Evolutionary conservation across 805 yeast genomes (phyloP), one percentile per base, ranked within the genome.

Genomic region (Millerago galiae): DNA sequence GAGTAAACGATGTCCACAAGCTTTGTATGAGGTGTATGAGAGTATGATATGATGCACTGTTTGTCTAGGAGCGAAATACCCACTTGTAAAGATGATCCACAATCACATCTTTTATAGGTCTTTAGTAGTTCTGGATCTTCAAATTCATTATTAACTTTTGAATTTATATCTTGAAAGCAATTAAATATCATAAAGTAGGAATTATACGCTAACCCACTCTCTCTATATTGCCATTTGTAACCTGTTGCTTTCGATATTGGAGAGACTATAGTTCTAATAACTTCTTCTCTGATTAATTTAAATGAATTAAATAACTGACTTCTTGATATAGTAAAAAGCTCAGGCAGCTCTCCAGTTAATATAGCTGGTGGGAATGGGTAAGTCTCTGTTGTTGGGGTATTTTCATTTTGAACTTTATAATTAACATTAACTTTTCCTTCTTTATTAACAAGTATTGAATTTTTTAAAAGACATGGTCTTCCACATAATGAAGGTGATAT

Each of bases 221-320:
- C 47, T 16, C 48, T 38, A 39, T 54, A 54, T 2, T 41, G 52
- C 59, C 59, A 54, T 39, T 54, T 54, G 32, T 53, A 54, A 1
- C 59, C 59, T 10, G 57, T 48, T 5, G 50, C 47, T 26, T 42
- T 42, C 6, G 52, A 48, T 30, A 54, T 49, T 2, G 56, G 56
- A 2, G 41, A 38, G 9, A 54, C 43, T 3, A 54, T 35, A 16
- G 47, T 45, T 38, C 41, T 42, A 16, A 41, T 52, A 15, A 54
- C 50, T 12, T 46, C 56, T 21, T 45, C 29, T 37, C 59, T 50
- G 14, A 54, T 44, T 15, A 55, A 45, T 25, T 47, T 40, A 41
- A 53, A 49, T 1, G 51, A 55, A 35, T 39, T 39, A 11, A 46
- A 42, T 9, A 54, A 36, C 15, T 53, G 54, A 3, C 34, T 37